Evolutionary conservation across 2,329 filamentous ascomycete genomes (phyloP), one percentile per base, ranked within the genome.

Genomic region (Neoscytalidium dimidiatum): DNA sequence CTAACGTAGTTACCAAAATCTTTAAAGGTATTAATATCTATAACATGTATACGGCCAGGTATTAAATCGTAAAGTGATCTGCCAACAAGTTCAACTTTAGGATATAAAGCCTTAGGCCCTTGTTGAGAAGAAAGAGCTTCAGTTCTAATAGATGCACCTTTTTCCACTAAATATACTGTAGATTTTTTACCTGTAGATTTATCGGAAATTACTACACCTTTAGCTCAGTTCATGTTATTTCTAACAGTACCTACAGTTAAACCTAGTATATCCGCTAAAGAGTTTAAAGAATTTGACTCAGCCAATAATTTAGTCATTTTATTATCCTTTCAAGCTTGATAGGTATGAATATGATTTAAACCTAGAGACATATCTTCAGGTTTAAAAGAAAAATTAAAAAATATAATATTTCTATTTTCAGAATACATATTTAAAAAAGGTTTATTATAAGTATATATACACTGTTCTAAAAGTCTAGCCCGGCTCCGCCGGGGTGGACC

Each of bases 211-310:
- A 33, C 9, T 21, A 52, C 21, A 52, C 49, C 49, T 52, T 52
- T 52, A 33, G 29, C 49, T n/a, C 49, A 52, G 21, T 52, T 52
- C 29, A 52, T 33, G 35, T 52, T 52, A 52, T 52, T 52, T 52
- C 49, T 52, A 52, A 52, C 35, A 52, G 49, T 52, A 52, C 49
- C 49, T 35, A 52, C 49, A 52, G 49, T 33, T 52, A 52, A 52
- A 33, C 49, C 49, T 52, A 52, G 35, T 33, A 31, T 52, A 52
- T 52, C 29, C n/a, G 28, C 49, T 52, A 52, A 19, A 52, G 49
- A 52, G n/a, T 52, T 52, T 52, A 52, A 52, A 52, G 49, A 52
- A 52, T 52, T 52, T 52, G 49, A 52, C 29, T 31, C 29, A 52
- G 49, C 29, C 49, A 52, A 52, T 33, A 52, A n/a, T 29, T 52